A percentile compares a stretch with the other conserved stretches of the same genome.
Conservation (phyloP, 345 rosid genomes). For the Rubroshorea leprosula region DNA sequence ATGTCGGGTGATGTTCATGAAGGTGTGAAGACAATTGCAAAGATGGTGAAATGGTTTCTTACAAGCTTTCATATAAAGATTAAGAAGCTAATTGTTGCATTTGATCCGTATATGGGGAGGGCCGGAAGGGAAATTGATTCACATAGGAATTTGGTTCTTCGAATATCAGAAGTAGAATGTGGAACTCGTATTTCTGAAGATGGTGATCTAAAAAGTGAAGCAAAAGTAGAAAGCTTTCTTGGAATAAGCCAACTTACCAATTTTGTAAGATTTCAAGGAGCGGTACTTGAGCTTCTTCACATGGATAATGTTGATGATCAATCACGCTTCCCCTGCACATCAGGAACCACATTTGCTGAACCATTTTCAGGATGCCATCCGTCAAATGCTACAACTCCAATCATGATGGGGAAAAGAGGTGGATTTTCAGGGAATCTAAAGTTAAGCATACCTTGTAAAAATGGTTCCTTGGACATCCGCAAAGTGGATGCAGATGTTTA, state of each 20-base stretch:
- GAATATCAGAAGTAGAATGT: conserved; percentile 60
- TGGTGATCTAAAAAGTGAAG: conserved; percentile 23
- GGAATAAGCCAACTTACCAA: conserved; percentile 64
- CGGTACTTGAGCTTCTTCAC: conserved; percentile 63
- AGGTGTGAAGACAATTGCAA: conserved; percentile 94
- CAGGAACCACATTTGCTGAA: conserved; percentile 23
- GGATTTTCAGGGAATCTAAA: conserved; percentile 80
- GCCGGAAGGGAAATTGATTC: conserved; percentile 25
- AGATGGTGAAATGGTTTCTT: conserved; percentile 88
- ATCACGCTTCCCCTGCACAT: conserved; percentile 15
- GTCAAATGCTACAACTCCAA: conserved; percentile 38
- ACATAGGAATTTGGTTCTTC: conserved; percentile 51
- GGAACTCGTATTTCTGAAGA: conserved; percentile 73
- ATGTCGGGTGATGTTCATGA: conserved; percentile 69
- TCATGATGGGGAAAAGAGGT: conserved; percentile 56
- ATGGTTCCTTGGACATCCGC: conserved; percentile 87
- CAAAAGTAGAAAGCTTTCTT: conserved; percentile 46
- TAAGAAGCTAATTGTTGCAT: conserved; percentile 70
- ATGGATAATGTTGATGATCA: conserved; percentile 38
- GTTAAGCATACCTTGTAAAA: conserved; percentile 88
- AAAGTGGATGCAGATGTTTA: conserved; percentile 76
- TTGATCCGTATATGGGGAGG: conserved; percentile 48
- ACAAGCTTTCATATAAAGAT: conserved; percentile 73
- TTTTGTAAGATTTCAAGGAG: conserved; percentile 78
- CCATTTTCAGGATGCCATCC: conserved; percentile 13